A percentile compares a stretch with the other conserved stretches of the same genome.
phyloP scores from a whole-genome alignment of 1,284 basidiomycete genomes.

The Cryptococcus sp. region DNA sequence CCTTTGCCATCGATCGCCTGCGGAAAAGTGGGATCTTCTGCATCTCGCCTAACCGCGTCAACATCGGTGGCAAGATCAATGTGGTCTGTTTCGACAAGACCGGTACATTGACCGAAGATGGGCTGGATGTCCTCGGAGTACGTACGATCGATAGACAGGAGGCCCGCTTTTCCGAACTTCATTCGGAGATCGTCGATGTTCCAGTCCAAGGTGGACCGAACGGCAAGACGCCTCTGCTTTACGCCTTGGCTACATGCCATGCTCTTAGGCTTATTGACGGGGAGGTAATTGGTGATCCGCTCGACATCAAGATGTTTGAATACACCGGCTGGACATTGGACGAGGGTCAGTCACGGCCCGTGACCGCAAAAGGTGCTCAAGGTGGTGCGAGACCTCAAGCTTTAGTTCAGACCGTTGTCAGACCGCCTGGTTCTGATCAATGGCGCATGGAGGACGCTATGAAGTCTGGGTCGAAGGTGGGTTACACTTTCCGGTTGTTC shows the following conservation, averaged over 20 bases:
- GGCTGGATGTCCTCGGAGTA: conserved; percentile 92
- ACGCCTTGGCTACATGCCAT: conserved; percentile 96
- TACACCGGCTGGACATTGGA: conserved; percentile 97
- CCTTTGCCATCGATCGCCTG: conserved; percentile 88
- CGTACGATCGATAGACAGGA: conserved; percentile 72
- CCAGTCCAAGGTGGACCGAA: conserved; percentile 64
- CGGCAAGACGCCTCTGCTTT: conserved; percentile 76
- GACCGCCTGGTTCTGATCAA: conserved; percentile 85
- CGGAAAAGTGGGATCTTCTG: conserved; percentile 91
- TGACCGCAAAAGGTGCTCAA: conserved; percentile 59
- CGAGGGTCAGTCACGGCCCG: conserved; percentile 68
- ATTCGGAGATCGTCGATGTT: conserved; percentile 83
- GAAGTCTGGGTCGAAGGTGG: conserved; percentile 72
- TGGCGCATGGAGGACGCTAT: conserved; percentile 93
- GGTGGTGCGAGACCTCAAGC: conserved; percentile 73
- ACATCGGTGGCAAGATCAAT: conserved; percentile 95
- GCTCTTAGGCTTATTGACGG: conserved; percentile 90
- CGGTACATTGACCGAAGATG: conserved; percentile 97
- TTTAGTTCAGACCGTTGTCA: conserved; percentile 93
- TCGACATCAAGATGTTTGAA: conserved; percentile 97
- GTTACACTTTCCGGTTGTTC: conserved; percentile 19
- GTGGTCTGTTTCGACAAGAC: conserved; percentile 99
- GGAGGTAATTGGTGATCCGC: conserved; percentile 87
- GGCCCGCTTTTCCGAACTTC: conserved; percentile 85
- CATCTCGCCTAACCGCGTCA: conserved; percentile 94